Evolutionary conservation across 2,329 filamentous ascomycete genomes (phyloP), one percentile per base, ranked within the genome.

Genomic region (Fusarium nisikadoi): DNA sequence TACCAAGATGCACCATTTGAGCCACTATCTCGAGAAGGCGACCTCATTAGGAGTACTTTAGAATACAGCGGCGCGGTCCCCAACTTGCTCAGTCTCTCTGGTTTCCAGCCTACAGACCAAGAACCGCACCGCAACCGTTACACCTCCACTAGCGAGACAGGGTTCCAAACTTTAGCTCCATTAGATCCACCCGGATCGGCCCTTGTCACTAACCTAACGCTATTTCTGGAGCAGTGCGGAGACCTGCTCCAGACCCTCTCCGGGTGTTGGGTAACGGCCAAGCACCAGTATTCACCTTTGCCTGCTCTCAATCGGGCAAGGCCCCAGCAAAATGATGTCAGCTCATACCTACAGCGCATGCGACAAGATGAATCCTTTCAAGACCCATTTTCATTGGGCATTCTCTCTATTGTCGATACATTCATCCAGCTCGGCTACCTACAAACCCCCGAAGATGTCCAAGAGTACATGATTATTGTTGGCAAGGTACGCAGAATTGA

Each of bases 51-150:
- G 2, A 0, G 5, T 13, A 1, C 0, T 14, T 14, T 14, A 14
- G 25, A 19, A 29, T 7, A 4, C 25, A 46, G 25, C 2, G 25
- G 14, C 11, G 1, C 14, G 23, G 12, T 4, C 2, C 5, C 8
- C 2, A 19, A 8, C 2, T 16, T n/a, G 0, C 14, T 20, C 2
- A 10, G 8, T 8, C 8, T 12, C 11, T 1, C 10, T 5, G 4
- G 5, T 9, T 14, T 2, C 12, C 6, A 10, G 2, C 6, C 6
- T 14, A 6, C 17, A 9, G 12, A 12, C 12, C 31, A 43, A n/a
- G 35, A 8, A 27, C 23, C 3, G 11, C 35, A 25, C 0, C 9
- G 14, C 8, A 11, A 31, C 45, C 2, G 2, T 3, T 10, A 25
- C 41, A 43, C 1, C 41, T 5, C 0, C 13, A 19, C 0, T 45